Percentiles rank a stretch among this genome's conserved stretches.
Evolutionary conservation across 192 early-diverging fungal species (phyloP).

Genomic region (Piromyces finnis): DNA sequence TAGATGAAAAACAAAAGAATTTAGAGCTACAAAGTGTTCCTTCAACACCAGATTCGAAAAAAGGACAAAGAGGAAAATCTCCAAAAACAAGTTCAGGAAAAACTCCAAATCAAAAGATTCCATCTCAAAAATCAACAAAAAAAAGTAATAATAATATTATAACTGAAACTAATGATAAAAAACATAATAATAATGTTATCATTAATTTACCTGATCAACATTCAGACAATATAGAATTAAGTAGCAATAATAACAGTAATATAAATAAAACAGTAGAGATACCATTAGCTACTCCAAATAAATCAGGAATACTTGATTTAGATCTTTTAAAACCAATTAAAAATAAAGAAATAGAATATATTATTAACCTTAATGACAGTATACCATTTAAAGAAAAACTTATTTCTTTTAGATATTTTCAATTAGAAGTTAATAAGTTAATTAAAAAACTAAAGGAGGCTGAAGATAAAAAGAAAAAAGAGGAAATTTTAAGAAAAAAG

Average conservation of each 20-base stretch:
- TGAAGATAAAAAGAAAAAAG: background rate
- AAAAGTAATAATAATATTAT: background rate
- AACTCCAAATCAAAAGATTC: background rate
- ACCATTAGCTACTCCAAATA: background rate
- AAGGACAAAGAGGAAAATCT: no score
- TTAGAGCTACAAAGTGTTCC: background rate
- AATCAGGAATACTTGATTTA: background rate
- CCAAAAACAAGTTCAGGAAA: background rate
- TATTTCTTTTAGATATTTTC: background rate
- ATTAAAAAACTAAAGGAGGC: background rate
- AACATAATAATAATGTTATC: background rate
- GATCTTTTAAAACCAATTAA: background rate
- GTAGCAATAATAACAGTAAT: no score
- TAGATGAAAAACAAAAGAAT: background rate
- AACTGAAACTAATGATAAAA: background rate
- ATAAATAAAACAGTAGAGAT: background rate
- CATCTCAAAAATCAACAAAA: background rate
- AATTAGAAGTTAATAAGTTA: background rate
- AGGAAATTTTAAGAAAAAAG: background rate
- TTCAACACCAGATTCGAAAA: background rate
- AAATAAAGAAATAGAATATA: background rate
- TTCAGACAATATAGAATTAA: no score
- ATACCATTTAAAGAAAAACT: background rate
- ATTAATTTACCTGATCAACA: no score
- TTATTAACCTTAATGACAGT: background rate